These are phyloP conservation scores for Sarcocystis neurona DNA, from an alignment of 169 alveolate species.

Conservation along the genomic window DNA sequence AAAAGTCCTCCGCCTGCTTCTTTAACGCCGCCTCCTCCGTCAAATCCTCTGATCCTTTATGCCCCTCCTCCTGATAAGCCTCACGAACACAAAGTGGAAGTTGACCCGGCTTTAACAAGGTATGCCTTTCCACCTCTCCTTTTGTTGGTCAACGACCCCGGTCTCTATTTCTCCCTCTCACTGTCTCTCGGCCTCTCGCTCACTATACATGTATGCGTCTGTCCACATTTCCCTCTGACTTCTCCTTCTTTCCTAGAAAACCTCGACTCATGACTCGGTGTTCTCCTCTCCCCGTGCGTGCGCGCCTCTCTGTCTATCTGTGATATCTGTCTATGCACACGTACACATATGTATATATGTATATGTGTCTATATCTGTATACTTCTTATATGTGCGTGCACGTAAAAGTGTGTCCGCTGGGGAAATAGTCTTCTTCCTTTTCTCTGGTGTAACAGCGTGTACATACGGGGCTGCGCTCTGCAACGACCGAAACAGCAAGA, in stretches of 20 bases:
- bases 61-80: conserved; percentile 75
- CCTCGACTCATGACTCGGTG: background rate
- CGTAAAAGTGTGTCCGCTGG: background rate
- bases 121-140: conserved; percentile 3
- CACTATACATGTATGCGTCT: background rate
- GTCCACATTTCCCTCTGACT: background rate
- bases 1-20: conserved; percentile 58
- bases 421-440: background rate
- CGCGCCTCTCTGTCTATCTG: background rate
- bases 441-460: background rate
- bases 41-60: conserved; percentile 74
- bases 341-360: background rate
- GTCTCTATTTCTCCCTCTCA: background rate
- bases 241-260: background rate
- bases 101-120: conserved; percentile 78
- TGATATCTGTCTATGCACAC: background rate
- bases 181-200: background rate
- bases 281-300: background rate
- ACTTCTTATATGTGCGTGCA: background rate
- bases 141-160: background rate
- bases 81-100: conserved; percentile 70
- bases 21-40: conserved; percentile 29
- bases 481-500: no score
- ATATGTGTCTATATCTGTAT: background rate
- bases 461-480: no score